Base-by-base conservation (phyloP, 192 early-diverging fungal species). In the Rhizophagus sp. region DNA sequence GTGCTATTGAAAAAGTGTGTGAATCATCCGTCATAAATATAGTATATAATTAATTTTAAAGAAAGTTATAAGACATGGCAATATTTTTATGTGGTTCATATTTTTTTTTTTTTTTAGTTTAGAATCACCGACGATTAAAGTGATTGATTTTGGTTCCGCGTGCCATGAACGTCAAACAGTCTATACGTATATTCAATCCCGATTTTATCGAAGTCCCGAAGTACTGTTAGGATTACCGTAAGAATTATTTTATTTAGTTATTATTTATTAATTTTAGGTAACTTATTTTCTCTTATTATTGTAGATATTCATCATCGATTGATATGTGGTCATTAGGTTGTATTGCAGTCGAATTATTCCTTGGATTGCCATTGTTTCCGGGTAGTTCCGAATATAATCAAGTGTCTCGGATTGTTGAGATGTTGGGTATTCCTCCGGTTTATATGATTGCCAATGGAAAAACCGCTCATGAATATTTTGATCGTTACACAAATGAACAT, bases 291-390 rank as follows among this genome's bases (percentile, higher is more conserved):
- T 79, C 62, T 78, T 39, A 25, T 7, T 1, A 33, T 19, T 47
- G 12, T 76, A 86, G 85, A 24, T 97, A 98, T 84, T 95, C 95
- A 47, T 92, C 92, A 36, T 89, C 93, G 44, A 99, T 99, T 65
- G 98, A 99, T 82, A 97, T 99, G 92, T 99, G 98, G 98, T 98
- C 97, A 30, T 84, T 98, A 17, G 98, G 98, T 0, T 99, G 98
- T 81, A 98, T 99, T 83, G 96, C 96, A 4, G 96, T 94, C 2
- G 98, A 99, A 84, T 86, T 99, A n/a, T 97, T 94, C 81, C 84
- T 98, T 5, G 98, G 98, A 0, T 85, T 97, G 4, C 98, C 98
- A 0, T 84, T 99, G 74, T 99, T 99, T 82, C 97, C 97, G 0
- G 98, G 98, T 27, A 90, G 92, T 19, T 97, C 95, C 66, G 97